phyloP scores from a whole-genome alignment of 2,329 filamentous ascomycete species.

The Nemania bipapillata region DNA sequence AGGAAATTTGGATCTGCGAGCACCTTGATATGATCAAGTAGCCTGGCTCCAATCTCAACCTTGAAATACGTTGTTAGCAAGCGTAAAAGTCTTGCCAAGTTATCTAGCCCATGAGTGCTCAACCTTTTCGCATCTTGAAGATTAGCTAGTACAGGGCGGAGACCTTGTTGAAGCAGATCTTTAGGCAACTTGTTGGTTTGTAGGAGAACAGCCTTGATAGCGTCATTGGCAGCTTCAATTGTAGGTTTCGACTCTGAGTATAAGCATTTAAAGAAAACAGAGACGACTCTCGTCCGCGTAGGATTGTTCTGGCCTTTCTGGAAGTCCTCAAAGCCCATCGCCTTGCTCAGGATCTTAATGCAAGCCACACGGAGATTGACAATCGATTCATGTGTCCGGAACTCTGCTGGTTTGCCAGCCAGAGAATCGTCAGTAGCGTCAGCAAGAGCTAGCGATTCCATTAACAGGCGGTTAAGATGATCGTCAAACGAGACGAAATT shows the following conservation, averaged over 20 bases:
- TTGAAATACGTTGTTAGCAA: slow-evolving; percentile 98
- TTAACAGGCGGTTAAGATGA: slow-evolving; percentile 84
- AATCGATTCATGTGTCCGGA: slow-evolving; percentile 94
- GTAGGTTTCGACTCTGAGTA: slow-evolving; percentile 94
- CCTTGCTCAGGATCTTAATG: slow-evolving; percentile 89
- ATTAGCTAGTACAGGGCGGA: slow-evolving; percentile 95
- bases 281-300: slow-evolving; percentile 78
- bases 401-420: slow-evolving; percentile 91
- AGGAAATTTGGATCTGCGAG: slow-evolving; percentile 83
- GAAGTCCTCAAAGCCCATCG: slow-evolving; percentile 93
- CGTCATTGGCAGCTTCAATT: slow-evolving; percentile 91
- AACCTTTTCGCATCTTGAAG: slow-evolving; percentile 92
- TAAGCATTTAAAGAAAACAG: slow-evolving; percentile 96
- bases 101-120: slow-evolving; percentile 88
- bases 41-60: slow-evolving; percentile 90
- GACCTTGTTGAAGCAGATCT: slow-evolving; percentile 90
- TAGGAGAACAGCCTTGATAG: slow-evolving; percentile 85
- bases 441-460: slow-evolving; percentile 92
- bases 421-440: slow-evolving; percentile 94
- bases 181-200: slow-evolving; percentile 94
- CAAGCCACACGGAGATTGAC: slow-evolving; percentile 91
- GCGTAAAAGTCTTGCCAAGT: slow-evolving; percentile 86
- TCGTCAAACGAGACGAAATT: slow-evolving; percentile 94
- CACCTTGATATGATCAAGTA: slow-evolving; percentile 93
- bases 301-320: slow-evolving; percentile 76